Conservation (phyloP, 129 eudicot genomes). For the Centella asiatica region DNA sequence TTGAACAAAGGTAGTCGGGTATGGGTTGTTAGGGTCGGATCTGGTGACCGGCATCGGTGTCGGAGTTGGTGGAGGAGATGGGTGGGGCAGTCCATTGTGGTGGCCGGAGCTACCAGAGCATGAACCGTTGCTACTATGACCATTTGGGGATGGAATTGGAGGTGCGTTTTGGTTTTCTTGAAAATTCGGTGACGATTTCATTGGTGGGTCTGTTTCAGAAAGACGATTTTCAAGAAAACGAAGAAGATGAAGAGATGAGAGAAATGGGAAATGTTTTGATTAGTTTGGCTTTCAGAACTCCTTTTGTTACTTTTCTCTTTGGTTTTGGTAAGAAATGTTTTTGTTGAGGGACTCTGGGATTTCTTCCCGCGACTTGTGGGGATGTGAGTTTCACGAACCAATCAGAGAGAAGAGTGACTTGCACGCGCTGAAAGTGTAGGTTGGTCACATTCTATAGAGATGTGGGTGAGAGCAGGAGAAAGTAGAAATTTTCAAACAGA, state of each 20-base stretch:
- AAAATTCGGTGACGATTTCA: neutral
- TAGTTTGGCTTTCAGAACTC: neutral
- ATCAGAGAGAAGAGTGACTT: accelerated
- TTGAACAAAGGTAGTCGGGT: slow-evolving; percentile 47
- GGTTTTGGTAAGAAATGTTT: neutral
- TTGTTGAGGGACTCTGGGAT: neutral
- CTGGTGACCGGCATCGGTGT: slow-evolving; percentile 24
- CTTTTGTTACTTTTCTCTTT: neutral
- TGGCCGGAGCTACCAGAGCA: neutral
- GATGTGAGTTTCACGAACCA: neutral
- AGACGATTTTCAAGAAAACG: neutral
- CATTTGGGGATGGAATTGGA: slow-evolving; percentile 1
- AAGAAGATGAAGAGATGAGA: neutral
- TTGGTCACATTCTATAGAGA: neutral
- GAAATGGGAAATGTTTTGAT: neutral
- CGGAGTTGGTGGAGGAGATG: slow-evolving; percentile 26
- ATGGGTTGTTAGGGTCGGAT: slow-evolving; percentile 40
- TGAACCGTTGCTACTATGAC: slow-evolving; percentile 1
- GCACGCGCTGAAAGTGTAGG: neutral
- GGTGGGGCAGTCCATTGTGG: neutral
- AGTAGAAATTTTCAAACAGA: slow-evolving; percentile 2
- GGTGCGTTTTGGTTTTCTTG: slow-evolving; percentile 13
- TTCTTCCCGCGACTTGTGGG: neutral
- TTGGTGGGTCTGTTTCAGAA: neutral
- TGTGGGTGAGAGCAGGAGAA: neutral